phyloP scores from a whole-genome alignment of 192 early-diverging fungal genomes.

The Chytriomyces sp. region DNA sequence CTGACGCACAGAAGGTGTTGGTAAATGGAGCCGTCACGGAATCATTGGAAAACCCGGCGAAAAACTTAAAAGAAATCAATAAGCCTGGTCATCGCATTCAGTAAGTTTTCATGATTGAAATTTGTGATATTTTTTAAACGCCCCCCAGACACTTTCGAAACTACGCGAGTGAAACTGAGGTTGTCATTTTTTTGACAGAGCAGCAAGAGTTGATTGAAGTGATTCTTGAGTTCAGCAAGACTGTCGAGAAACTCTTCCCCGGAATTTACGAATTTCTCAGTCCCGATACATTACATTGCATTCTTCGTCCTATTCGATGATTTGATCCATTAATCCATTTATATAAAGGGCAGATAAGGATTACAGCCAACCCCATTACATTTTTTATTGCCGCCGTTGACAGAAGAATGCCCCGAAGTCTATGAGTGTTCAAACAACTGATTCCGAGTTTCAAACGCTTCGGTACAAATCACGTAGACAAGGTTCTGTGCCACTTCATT shows the following conservation, averaged over 20 bases:
- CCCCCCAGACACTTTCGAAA: too few species aligned
- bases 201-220: too few species aligned
- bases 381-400: constrained; percentile 9
- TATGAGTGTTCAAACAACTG: constrained; percentile 88
- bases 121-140: too few species aligned
- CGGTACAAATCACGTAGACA: constrained; percentile 81
- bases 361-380: background rate
- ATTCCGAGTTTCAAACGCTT: constrained; percentile 75
- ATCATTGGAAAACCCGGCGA: too few species aligned
- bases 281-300: background rate
- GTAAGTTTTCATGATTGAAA: too few species aligned
- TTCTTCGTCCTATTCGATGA: background rate
- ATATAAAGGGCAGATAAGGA: background rate
- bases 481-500: constrained; percentile 21
- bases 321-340: background rate
- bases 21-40: too few species aligned
- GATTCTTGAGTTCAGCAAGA: too few species aligned
- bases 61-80: too few species aligned
- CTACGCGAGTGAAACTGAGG: too few species aligned
- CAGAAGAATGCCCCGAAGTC: constrained; percentile 77
- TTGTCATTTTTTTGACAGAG: too few species aligned
- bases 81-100: too few species aligned
- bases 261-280: background rate
- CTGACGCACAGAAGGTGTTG: too few species aligned
- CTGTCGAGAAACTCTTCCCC: background rate